These are phyloP conservation scores for Thielaviopsis ethacetica DNA, from an alignment of 2,329 filamentous ascomycete species.

Conservation along the genomic window DNA sequence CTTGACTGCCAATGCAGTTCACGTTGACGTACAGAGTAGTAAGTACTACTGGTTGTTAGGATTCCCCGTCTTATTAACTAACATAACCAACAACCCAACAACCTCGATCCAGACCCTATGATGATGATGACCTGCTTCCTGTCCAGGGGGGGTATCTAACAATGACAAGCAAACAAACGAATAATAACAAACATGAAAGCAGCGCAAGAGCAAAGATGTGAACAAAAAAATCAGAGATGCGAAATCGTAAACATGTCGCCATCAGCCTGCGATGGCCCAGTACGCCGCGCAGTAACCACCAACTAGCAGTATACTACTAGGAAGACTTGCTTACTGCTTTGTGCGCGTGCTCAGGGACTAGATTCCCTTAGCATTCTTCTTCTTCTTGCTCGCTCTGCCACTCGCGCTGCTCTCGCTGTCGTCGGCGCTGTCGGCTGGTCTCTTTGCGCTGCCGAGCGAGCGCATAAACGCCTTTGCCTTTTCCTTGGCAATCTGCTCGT, in stretches of 20 bases:
- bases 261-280: neutral
- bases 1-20: neutral
- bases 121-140: neutral
- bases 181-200: neutral
- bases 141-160: neutral
- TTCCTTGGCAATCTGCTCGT: constrained; percentile 40
- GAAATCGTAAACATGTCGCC: neutral
- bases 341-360: constrained; percentile 1
- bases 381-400: constrained; percentile 6
- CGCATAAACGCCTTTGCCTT: constrained; percentile 34
- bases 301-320: neutral
- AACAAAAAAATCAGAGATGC: neutral
- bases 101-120: too few species aligned
- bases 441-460: constrained; percentile 27
- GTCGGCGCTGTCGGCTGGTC: constrained; percentile 4
- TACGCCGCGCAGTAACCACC: neutral
- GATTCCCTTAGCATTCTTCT: constrained; percentile 6
- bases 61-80: neutral
- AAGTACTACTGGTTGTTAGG: neutral
- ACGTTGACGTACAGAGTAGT: neutral
- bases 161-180: neutral
- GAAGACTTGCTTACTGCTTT: neutral
- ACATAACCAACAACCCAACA: neutral
- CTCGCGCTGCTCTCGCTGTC: constrained; percentile 2
- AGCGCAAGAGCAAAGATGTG: neutral